A percentile compares a stretch with the other conserved stretches of the same genome.
Conservation (phyloP, 129 eudicot species). For the Centrapalus pauciflorus region DNA sequence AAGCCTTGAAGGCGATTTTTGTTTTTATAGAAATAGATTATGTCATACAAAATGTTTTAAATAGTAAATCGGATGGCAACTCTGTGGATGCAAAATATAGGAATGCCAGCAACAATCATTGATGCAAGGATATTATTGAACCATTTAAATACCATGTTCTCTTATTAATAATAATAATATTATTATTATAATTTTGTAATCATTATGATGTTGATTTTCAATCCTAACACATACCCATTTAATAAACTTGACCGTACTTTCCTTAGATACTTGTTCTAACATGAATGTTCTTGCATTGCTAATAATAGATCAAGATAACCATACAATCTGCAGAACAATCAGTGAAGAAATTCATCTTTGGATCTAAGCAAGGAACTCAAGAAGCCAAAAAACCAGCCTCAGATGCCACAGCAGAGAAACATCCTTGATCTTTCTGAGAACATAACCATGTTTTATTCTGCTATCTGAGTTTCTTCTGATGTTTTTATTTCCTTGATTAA, state of each 20-base stretch:
- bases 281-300: conserved; percentile 10
- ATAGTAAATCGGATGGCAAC: too few species aligned
- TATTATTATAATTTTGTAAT: too few species aligned
- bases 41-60: too few species aligned
- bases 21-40: too few species aligned
- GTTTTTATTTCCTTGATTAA: not conserved
- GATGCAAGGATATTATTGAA: too few species aligned
- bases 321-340: conserved; percentile 60
- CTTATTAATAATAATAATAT: too few species aligned
- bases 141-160: too few species aligned
- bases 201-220: too few species aligned
- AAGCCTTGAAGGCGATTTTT: too few species aligned
- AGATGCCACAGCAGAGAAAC: conserved; percentile 30
- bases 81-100: too few species aligned
- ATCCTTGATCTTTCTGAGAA: conserved; percentile 22
- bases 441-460: not conserved
- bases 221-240: too few species aligned
- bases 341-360: conserved; percentile 54
- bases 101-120: too few species aligned
- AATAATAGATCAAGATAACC: conserved; percentile 54
- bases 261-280: conserved; percentile 2
- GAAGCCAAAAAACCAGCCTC: conserved; percentile 37
- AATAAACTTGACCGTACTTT: not conserved
- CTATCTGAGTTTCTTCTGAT: not conserved
- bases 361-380: conserved; percentile 40